Evolutionary conservation across 176 grass and related monocot genomes (phyloP).

Genomic region (Avena eriantha): DNA sequence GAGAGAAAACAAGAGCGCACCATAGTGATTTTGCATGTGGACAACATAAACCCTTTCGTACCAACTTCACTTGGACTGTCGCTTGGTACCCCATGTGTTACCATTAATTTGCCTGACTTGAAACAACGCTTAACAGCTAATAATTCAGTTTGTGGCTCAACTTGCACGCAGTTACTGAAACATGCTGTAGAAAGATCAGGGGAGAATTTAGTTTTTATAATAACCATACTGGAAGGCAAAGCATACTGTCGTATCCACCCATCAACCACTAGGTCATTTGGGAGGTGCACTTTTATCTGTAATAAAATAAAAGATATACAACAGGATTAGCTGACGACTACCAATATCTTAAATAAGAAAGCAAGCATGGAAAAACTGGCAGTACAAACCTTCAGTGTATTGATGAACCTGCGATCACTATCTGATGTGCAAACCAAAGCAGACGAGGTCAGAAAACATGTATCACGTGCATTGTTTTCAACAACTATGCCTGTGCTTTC

Average conservation of each 20-base stretch:
- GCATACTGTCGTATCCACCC: not conserved
- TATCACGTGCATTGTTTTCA: not conserved
- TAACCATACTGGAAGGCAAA: not conserved
- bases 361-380: not conserved
- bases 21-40: not conserved
- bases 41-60: not conserved
- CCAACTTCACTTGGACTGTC: not conserved
- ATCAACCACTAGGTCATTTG: not conserved
- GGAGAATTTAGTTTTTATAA: not conserved
- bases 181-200: not conserved
- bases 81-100: not conserved
- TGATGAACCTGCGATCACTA: not conserved
- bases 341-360: not conserved
- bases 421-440: slow-evolving; percentile 6
- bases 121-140: slow-evolving; percentile 8
- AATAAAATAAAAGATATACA: not conserved
- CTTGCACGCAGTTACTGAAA: not conserved
- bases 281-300: not conserved
- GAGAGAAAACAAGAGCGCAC: not conserved
- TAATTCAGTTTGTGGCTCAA: not conserved
- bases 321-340: not conserved
- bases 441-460: not conserved
- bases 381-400: not conserved
- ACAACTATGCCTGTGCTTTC: not conserved
- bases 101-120: not conserved